Conservation (phyloP, 148 eudicot genomes). For the Pharnaceum exiguum region DNA sequence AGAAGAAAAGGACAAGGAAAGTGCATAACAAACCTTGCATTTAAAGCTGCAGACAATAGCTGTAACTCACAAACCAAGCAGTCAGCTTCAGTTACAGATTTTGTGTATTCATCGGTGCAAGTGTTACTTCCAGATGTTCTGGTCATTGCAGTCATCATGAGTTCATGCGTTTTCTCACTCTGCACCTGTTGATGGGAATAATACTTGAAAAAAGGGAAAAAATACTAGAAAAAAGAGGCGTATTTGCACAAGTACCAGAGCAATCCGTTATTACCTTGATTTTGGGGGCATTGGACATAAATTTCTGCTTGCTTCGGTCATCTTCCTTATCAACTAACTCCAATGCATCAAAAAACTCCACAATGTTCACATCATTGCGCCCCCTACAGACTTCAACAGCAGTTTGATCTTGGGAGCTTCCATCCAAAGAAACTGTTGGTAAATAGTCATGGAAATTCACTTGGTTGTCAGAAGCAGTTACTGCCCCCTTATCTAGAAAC, state of each 20-base stretch:
- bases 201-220: not conserved
- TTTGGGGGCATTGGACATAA: conserved; percentile 20
- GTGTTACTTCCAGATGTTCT: not conserved
- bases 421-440: not conserved
- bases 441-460: not conserved
- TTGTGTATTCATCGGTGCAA: conserved; percentile 4
- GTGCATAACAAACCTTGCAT: conserved; percentile 28
- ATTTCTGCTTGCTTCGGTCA: conserved; percentile 7
- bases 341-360: conserved; percentile 23
- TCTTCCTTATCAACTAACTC: conserved; percentile 4
- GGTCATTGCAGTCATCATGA: conserved; percentile 5
- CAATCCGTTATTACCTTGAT: conserved; percentile 16
- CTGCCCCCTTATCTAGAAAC: conserved; percentile 9
- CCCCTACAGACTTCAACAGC: conserved; percentile 1
- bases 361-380: conserved; percentile 8
- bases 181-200: conserved; percentile 25
- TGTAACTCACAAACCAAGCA: conserved; percentile 24
- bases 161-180: conserved; percentile 8
- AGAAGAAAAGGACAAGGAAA: too few relatives aligned
- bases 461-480: not conserved
- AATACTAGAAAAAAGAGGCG: not conserved
- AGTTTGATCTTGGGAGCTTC: not conserved
- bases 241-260: not conserved
- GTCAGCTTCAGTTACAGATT: conserved; percentile 13
- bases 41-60: conserved; percentile 20